A percentile compares a stretch with the other conserved stretches of the same genome.
These are phyloP conservation scores for Phytopythium aichiense DNA, from an alignment of 352 stramenopile species.

Conservation along the genomic window DNA sequence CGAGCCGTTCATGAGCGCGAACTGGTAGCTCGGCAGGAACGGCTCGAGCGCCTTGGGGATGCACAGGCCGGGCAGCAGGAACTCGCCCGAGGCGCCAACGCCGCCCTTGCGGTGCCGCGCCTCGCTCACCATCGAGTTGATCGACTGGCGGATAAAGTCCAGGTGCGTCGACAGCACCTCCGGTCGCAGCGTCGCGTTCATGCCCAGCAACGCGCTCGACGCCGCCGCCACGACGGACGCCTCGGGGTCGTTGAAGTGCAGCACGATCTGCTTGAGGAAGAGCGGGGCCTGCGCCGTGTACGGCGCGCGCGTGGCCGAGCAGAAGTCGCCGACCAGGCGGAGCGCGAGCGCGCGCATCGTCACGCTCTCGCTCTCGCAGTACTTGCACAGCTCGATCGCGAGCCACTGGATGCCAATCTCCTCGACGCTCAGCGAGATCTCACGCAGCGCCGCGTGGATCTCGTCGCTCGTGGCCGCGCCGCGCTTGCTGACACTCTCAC, in stretches of 20 bases:
- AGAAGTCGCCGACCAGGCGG: conserved; percentile 89
- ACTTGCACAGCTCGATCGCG: conserved; percentile 93
- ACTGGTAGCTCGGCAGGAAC: conserved; percentile 97
- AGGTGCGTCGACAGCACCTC: conserved; percentile 95
- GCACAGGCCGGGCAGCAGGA: conserved; percentile 73
- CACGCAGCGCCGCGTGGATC: conserved; percentile 69
- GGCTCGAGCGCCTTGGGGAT: conserved; percentile 92
- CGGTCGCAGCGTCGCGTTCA: conserved; percentile 90
- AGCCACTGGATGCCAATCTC: conserved; percentile 92
- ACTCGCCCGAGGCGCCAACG: conserved; percentile 65
- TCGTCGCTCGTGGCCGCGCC: conserved; percentile 37
- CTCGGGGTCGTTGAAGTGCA: conserved; percentile 95
- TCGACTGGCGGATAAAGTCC: conserved; percentile 96
- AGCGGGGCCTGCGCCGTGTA: conserved; percentile 95
- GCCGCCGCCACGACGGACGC: conserved; percentile 85
- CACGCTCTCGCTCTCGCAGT: conserved; percentile 89
- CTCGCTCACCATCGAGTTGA: conserved; percentile 96
- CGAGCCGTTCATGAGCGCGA: conserved; percentile 95
- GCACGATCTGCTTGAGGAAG: conserved; percentile 95
- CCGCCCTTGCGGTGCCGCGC: conserved; percentile 92
- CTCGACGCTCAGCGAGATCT: conserved; percentile 84
- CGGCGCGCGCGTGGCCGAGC: conserved; percentile 76
- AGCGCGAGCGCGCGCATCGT: conserved; percentile 89
- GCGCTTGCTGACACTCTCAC: conserved; percentile 15
- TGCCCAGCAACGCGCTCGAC: conserved; percentile 85